Evolutionary conservation across 1,139 yeast genomes (phyloP).

Genomic region (Saccharomyces hybrid): DNA sequence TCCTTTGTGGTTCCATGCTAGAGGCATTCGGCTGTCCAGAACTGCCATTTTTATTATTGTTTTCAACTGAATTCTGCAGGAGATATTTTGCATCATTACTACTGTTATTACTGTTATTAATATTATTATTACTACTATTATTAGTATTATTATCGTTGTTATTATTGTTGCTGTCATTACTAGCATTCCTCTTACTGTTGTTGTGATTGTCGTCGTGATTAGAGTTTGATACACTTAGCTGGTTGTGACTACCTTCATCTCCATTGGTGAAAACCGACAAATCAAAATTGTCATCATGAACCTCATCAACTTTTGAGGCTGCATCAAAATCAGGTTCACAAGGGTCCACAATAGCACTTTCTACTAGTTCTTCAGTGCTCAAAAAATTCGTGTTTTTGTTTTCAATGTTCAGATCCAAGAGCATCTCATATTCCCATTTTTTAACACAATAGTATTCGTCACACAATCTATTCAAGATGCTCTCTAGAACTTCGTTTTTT

Average conservation of each 20-base stretch:
- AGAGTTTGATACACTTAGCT: background rate
- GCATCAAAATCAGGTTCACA: constrained; percentile 5
- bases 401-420: constrained; percentile 52
- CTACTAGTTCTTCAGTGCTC: constrained; percentile 58
- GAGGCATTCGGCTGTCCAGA: background rate
- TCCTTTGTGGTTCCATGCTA: background rate
- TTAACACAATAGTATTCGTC: constrained; percentile 41
- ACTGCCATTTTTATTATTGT: background rate
- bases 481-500: constrained; percentile 32
- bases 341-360: constrained; percentile 44
- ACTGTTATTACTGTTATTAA: background rate
- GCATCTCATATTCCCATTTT: constrained; percentile 53
- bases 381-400: constrained; percentile 48
- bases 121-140: background rate
- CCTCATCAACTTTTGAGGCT: background rate
- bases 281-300: constrained; percentile 8
- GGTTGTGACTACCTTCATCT: background rate
- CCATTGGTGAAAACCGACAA: constrained; percentile 8
- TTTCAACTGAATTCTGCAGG: background rate
- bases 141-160: background rate
- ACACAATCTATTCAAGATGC: constrained; percentile 39
- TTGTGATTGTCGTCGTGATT: background rate
- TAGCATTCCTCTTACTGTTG: background rate
- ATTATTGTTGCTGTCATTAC: background rate
- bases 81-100: background rate